phyloP scores from a whole-genome alignment of 2,329 filamentous ascomycete species.

The Aspergillus sp. region DNA sequence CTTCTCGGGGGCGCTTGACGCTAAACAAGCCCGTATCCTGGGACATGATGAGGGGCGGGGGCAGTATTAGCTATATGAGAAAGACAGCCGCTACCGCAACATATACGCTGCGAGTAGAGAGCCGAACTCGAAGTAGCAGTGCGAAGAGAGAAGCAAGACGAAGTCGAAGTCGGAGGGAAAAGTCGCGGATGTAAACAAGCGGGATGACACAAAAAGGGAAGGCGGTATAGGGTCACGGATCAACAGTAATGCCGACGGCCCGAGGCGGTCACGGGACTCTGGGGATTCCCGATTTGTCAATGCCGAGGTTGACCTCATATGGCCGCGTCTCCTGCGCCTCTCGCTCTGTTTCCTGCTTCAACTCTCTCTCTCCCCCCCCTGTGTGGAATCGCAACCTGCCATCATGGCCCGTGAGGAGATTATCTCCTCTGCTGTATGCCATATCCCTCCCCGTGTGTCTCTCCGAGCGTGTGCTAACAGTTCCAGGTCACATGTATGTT shows the following conservation, averaged over 20 bases:
- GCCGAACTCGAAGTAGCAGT: not conserved
- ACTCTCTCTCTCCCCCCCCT: conserved; percentile 6
- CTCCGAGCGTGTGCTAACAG: conserved; percentile 18
- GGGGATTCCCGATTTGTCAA: conserved; percentile 22
- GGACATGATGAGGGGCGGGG: conserved; percentile 53
- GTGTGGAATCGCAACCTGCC: conserved; percentile 9
- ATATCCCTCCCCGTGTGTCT: conserved; percentile 11
- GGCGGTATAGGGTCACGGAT: conserved; percentile 20
- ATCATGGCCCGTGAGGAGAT: conserved; percentile 93
- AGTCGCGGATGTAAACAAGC: conserved; percentile 28
- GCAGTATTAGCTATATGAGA: conserved; percentile 14
- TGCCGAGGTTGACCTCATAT: conserved; percentile 29
- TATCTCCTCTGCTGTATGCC: conserved; percentile 66
- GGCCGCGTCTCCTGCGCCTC: conserved; percentile 3
- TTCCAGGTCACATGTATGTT: conserved; percentile 44
- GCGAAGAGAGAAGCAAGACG: not conserved
- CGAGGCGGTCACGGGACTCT: conserved; percentile 25
- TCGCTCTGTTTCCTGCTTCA: conserved; percentile 5
- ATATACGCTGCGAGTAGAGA: not conserved
- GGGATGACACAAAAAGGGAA: conserved; percentile 11
- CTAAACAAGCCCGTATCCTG: conserved; percentile 84
- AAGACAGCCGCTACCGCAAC: not conserved
- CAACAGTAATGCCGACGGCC: conserved; percentile 12
- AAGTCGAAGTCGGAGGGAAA: not conserved
- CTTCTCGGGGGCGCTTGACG: conserved; percentile 83